Conservation (phyloP, 208 protist species). For the Trypanosoma cruzi region DNA sequence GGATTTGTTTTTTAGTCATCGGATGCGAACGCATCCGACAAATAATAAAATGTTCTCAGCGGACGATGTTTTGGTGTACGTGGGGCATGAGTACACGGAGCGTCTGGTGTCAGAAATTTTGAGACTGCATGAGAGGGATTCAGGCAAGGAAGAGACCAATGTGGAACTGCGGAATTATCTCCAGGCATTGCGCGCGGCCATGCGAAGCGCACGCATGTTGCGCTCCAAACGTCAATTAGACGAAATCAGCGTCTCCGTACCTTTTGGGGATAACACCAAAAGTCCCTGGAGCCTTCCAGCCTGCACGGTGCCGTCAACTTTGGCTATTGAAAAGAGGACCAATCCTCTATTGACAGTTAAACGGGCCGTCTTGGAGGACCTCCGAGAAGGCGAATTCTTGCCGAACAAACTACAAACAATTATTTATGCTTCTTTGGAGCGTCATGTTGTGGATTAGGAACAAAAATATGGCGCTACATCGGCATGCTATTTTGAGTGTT, state of each 20-base stretch:
- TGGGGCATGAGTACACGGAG: constrained; percentile 85
- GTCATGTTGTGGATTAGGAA: constrained; percentile 11
- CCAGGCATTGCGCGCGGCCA: constrained; percentile 21
- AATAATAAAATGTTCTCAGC: constrained; percentile 48
- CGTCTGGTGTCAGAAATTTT: constrained; percentile 49
- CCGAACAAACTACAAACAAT: constrained; percentile 28
- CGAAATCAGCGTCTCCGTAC: constrained; percentile 6
- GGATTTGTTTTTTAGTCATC: constrained; percentile 42
- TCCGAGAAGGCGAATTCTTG: constrained; percentile 31
- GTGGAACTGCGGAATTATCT: constrained; percentile 27
- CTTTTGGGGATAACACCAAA: not conserved
- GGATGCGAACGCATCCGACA: constrained; percentile 60
- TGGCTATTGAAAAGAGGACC: constrained; percentile 55
- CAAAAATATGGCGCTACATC: not conserved
- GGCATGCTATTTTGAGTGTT: constrained; percentile 2
- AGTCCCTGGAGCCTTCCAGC: constrained; percentile 32
- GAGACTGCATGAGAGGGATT: not conserved
- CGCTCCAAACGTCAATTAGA: constrained; percentile 29
- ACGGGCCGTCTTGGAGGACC: constrained; percentile 35
- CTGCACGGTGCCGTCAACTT: constrained; percentile 70
- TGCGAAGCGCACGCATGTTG: constrained; percentile 37
- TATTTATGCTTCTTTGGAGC: constrained; percentile 46
- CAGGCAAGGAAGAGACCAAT: not conserved
- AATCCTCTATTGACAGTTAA: constrained; percentile 75
- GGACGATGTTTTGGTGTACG: constrained; percentile 74